A percentile compares a stretch with the other conserved stretches of the same genome.
phyloP scores from a whole-genome alignment of 495 filamentous ascomycete species.

The Lepraria neglecta region DNA sequence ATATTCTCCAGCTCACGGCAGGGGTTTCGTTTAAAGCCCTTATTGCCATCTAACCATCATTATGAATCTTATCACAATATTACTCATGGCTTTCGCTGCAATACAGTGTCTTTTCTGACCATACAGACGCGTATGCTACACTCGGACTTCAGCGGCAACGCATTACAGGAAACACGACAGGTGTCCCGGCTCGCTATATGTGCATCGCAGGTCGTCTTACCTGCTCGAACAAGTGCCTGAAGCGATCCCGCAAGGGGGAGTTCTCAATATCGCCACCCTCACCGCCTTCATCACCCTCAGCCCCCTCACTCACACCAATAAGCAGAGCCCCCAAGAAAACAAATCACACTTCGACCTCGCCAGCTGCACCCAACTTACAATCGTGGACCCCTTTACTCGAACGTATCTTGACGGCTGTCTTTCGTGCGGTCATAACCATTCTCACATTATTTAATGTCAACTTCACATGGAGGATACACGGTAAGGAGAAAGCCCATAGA shows the following conservation, averaged over 20 bases:
- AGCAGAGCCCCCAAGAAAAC: background rate
- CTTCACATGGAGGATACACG: slow-evolving; percentile 5
- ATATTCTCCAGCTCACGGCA: too few species aligned
- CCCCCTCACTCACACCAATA: too few species aligned
- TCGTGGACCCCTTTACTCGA: background rate
- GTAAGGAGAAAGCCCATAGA: background rate
- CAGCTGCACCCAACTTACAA: background rate
- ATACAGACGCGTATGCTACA: too few species aligned
- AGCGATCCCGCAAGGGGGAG: background rate
- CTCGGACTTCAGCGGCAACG: too few species aligned
- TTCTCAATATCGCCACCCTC: background rate
- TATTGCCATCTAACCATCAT: too few species aligned
- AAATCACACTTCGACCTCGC: background rate
- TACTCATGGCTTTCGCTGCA: too few species aligned
- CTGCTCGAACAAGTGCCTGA: background rate
- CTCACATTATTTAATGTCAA: slow-evolving; percentile 14
- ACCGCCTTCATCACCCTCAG: background rate
- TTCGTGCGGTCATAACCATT: background rate
- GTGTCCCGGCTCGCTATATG: too few species aligned
- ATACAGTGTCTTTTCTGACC: too few species aligned
- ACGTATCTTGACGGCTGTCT: background rate
- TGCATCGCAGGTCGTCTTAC: too few species aligned
- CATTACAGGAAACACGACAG: too few species aligned
- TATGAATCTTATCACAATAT: too few species aligned
- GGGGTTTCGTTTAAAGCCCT: too few species aligned